Evolutionary conservation across 2,329 filamentous ascomycete genomes (phyloP), one percentile per base, ranked within the genome.

Genomic region (Aspergillus thermomutatus): DNA sequence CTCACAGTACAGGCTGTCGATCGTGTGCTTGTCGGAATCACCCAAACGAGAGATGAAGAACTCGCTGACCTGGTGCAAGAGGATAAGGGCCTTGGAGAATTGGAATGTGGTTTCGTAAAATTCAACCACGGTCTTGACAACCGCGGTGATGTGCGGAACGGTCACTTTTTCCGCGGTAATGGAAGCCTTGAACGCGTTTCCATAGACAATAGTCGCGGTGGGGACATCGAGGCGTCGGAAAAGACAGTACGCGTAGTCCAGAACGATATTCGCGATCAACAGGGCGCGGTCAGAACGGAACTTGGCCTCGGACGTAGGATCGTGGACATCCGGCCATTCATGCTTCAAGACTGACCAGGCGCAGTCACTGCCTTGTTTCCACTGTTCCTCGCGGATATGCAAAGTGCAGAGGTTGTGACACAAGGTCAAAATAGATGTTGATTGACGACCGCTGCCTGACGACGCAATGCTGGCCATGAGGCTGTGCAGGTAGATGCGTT

Each of bases 1-100:
- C 26, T 82, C 66, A 27, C 73, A 72, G 62, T 82, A 82, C 53
- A 82, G 63, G 2, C 76, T 79, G 25, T 77, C 71, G 50, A 82
- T 78, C 0, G 78, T 79, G 31, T 73, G 67, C 49, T 78, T 73
- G 59, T 81, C 75, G 2, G 71, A 73, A 4, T 67, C 65, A 2
- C 70, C 71, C 3, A 73, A 56, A 4, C 70, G 64, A n/a, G 62
- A 55, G 1, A 60, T 58, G 53, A 72, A 64, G 63, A 72, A 73
- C 17, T 69, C 66, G 58, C 67, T 71, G 40, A 73, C 65, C 6
- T 68, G 66, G 27, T 69, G 65, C 1, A 73, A 64, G 8, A 73
- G 53, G 28, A 58, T 55, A 4, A 73, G 53, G 1, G 71, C 71
- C 50, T 66, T 71, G 23, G 65, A 64, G 55, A 72, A 73, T 43